Conservation (phyloP, 345 rosid species). For the Geranium brycei region DNA sequence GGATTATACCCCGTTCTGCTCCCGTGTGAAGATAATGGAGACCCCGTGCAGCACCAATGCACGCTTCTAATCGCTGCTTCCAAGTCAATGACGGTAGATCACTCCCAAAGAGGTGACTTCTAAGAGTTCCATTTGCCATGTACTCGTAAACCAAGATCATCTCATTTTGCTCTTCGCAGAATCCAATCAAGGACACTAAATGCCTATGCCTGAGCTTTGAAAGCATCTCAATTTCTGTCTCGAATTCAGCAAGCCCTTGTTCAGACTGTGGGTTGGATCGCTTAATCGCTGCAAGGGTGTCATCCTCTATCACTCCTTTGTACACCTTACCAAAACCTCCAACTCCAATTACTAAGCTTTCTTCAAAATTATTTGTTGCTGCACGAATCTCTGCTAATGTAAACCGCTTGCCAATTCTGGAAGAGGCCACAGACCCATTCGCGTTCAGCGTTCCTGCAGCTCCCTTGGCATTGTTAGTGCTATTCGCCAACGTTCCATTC, state of each 20-base stretch:
- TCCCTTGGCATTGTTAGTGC: constrained; percentile 46
- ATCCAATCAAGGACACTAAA: constrained; percentile 77
- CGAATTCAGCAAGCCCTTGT: constrained; percentile 79
- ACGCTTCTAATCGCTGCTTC: constrained; percentile 72
- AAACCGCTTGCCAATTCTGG: constrained; percentile 50
- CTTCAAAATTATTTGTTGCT: constrained; percentile 73
- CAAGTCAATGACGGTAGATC: constrained; percentile 59
- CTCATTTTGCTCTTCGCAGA: constrained; percentile 76
- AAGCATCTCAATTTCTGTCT: constrained; percentile 85
- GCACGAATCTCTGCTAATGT: constrained; percentile 58
- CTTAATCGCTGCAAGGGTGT: constrained; percentile 65
- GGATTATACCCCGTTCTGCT: constrained; percentile 75
- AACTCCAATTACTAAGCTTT: constrained; percentile 59
- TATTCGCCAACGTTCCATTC: constrained; percentile 28
- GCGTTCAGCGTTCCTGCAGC: constrained; percentile 21
- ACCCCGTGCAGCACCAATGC: constrained; percentile 77
- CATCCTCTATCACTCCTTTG: constrained; percentile 69
- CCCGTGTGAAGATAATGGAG: constrained; percentile 93
- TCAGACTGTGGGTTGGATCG: constrained; percentile 80
- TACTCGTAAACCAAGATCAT: constrained; percentile 92
- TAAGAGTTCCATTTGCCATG: constrained; percentile 76
- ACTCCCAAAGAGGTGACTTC: constrained; percentile 75
- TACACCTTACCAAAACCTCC: constrained; percentile 90
- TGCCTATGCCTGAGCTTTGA: constrained; percentile 84
- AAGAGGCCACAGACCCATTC: constrained; percentile 23